A percentile compares a stretch with the other conserved stretches of the same genome.
phyloP scores from a whole-genome alignment of 2,329 filamentous ascomycete species.

The Acrocalymma vagum region DNA sequence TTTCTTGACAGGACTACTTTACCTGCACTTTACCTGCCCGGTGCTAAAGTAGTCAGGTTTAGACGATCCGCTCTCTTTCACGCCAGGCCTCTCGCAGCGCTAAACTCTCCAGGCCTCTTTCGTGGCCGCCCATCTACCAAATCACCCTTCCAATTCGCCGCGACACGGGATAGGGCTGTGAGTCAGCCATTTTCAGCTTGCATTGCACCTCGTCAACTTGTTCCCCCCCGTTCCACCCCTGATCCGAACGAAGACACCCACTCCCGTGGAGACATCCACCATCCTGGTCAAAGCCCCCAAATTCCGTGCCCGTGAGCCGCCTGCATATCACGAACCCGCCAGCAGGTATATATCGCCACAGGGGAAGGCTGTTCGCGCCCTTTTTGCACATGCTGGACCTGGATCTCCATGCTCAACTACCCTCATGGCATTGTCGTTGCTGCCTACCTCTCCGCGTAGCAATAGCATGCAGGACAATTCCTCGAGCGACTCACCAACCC shows the following conservation, averaged over 20 bases:
- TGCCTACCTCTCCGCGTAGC: constrained; percentile 30
- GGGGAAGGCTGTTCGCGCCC: constrained; percentile 24
- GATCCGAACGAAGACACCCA: constrained; percentile 25
- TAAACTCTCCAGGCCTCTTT: constrained; percentile 18
- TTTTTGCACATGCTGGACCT: constrained; percentile 18
- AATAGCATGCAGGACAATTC: constrained; percentile 30
- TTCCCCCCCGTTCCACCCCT: too few relatives aligned
- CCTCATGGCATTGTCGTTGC: constrained; percentile 25
- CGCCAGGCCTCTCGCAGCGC: constrained; percentile 15
- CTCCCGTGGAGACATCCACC: constrained; percentile 29
- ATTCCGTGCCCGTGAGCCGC: constrained; percentile 25
- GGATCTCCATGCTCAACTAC: constrained; percentile 6
- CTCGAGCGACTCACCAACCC: constrained; percentile 41
- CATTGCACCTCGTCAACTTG: constrained; percentile 29
- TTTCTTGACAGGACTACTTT: background rate
- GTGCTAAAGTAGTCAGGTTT: constrained; percentile 18
- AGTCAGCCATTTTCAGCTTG: constrained; percentile 37
- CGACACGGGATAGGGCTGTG: constrained; percentile 36
- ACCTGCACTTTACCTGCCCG: background rate
- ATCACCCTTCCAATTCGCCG: constrained; percentile 25
- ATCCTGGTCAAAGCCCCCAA: constrained; percentile 41
- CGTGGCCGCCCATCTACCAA: constrained; percentile 16
- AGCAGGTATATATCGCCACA: constrained; percentile 37
- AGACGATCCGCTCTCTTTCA: constrained; percentile 16
- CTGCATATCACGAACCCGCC: constrained; percentile 18